These are phyloP conservation scores for Colletotrichum gigasporum DNA, from an alignment of 2,329 filamentous ascomycete species.

Conservation along the genomic window DNA sequence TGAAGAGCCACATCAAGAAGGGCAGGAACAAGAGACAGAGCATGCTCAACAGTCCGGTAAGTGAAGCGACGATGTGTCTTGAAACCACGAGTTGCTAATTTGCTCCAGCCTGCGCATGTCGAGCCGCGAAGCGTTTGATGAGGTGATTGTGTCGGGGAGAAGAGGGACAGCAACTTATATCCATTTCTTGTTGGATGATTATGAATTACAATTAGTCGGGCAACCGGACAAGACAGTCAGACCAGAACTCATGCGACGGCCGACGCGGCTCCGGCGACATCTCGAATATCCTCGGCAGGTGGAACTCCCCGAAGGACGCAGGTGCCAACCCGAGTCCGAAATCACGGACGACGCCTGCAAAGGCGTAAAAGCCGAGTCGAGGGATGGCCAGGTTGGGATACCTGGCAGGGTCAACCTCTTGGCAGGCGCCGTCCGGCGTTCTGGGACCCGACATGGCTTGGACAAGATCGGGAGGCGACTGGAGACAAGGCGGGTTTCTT, in stretches of 20 bases:
- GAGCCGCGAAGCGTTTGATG: conserved; percentile 64
- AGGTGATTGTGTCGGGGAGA: conserved; percentile 14
- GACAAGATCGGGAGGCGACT: conserved; percentile 23
- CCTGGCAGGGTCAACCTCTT: conserved; percentile 30
- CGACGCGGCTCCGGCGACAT: conserved; percentile 13
- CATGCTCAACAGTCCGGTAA: conserved; percentile 95
- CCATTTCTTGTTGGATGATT: conserved; percentile 14
- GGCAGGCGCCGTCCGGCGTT: conserved; percentile 25
- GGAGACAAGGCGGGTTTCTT: conserved; percentile 16
- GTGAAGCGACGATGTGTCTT: conserved; percentile 46
- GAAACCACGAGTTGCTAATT: conserved; percentile 22
- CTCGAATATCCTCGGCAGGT: conserved; percentile 34
- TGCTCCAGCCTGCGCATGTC: conserved; percentile 60
- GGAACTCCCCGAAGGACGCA: conserved; percentile 35
- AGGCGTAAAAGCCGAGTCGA: conserved; percentile 33
- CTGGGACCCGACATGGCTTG: conserved; percentile 3
- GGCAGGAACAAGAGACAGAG: conserved; percentile 92
- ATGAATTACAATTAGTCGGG: conserved; percentile 27
- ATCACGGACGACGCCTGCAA: conserved; percentile 19
- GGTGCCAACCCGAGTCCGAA: conserved; percentile 22
- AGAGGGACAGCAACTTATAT: conserved; percentile 17
- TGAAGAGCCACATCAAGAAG: conserved; percentile 99
- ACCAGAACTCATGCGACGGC: conserved; percentile 3
- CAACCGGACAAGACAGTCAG: conserved; percentile 23
- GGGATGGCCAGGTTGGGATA: conserved; percentile 33